Evolutionary conservation across 139 green algal genomes (phyloP).

Genomic region (Asterochloris erici): DNA sequence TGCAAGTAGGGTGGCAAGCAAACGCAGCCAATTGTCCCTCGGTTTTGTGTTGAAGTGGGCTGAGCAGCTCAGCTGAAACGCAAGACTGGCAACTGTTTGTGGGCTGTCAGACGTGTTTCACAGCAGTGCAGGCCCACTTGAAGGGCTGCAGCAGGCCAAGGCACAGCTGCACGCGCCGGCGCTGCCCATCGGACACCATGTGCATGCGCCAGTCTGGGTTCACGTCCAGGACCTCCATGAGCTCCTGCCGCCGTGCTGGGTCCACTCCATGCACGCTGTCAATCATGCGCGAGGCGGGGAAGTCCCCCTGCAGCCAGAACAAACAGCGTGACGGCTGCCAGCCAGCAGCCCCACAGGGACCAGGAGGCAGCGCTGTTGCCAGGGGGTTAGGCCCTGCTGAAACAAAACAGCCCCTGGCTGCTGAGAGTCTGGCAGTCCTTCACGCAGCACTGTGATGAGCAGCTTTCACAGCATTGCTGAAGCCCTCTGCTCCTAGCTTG

Average conservation of each 20-base stretch:
- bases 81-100: neutral
- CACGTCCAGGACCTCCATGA: conserved; percentile 86
- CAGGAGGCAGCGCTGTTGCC: no score
- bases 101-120: neutral
- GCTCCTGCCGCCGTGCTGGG: conserved; percentile 45
- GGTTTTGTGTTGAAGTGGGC: no score
- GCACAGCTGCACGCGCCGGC: conserved; percentile 88
- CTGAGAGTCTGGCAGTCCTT: no score
- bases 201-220: conserved; percentile 81
- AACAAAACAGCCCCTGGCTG: no score
- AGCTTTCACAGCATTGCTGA: neutral
- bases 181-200: conserved; percentile 87
- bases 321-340: neutral
- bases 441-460: no score
- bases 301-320: conserved; percentile 67
- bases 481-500: neutral
- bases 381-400: no score
- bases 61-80: no score
- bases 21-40: neutral
- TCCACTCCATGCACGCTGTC: conserved; percentile 67
- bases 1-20: no score
- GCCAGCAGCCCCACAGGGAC: no score
- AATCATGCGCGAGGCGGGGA: conserved; percentile 88
- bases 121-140: conserved; percentile 34
- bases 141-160: conserved; percentile 84